A percentile compares a stretch with the other conserved stretches of the same genome.
phyloP scores from a whole-genome alignment of 345 rosid genomes.

The Eucalyptus grandis region DNA sequence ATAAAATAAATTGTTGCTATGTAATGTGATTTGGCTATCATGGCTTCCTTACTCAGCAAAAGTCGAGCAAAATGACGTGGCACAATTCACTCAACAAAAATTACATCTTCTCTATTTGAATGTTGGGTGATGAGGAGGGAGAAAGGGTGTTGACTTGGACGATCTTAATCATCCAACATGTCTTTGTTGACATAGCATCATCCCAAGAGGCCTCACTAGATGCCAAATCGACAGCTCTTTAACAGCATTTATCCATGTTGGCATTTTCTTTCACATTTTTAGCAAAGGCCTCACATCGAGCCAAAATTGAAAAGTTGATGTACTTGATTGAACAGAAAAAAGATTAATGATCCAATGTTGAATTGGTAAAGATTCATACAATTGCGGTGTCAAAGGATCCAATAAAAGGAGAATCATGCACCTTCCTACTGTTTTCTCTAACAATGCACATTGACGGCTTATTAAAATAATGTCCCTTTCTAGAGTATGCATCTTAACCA shows the following conservation, averaged over 20 bases:
- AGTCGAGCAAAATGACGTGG: not conserved
- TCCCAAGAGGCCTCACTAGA: not conserved
- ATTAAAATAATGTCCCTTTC: not conserved
- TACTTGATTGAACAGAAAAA: not conserved
- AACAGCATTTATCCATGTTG: not conserved
- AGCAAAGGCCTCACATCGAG: not conserved
- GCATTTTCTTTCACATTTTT: not conserved
- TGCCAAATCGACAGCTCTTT: not conserved
- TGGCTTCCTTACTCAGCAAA: not conserved
- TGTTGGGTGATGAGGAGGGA: not conserved
- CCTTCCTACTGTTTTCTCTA: not conserved
- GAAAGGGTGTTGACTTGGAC: not conserved
- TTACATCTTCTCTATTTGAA: not conserved
- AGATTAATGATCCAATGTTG: not conserved
- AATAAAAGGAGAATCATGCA: not conserved
- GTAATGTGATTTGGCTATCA: not conserved
- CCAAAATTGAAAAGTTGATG: not conserved
- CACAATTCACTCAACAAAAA: not conserved
- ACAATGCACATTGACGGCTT: not conserved
- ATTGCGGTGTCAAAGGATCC: not conserved
- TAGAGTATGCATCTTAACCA: not conserved
- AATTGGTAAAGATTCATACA: not conserved
- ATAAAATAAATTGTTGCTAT: not conserved
- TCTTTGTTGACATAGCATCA: not conserved
- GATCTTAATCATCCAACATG: not conserved